A percentile compares a stretch with the other conserved stretches of the same genome.
phyloP scores from a whole-genome alignment of 2,329 filamentous ascomycete species.

The Blastomyces gilchristii region DNA sequence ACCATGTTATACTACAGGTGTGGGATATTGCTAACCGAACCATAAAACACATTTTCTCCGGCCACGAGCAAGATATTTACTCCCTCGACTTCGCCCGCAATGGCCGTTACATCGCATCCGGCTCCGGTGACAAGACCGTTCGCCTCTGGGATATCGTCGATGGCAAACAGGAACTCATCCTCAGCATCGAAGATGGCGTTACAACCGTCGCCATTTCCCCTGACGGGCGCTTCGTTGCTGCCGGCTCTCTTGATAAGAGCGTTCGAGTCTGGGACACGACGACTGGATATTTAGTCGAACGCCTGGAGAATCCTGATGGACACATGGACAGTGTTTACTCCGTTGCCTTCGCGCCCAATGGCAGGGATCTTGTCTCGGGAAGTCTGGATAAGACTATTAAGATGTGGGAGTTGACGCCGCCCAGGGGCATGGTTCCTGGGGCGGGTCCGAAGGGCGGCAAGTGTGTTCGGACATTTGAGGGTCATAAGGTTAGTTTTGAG shows the following conservation, averaged over 20 bases:
- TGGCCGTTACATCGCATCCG: slow-evolving; percentile 87
- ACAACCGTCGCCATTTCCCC: slow-evolving; percentile 96
- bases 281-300: slow-evolving; percentile 75
- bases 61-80: slow-evolving; percentile 98
- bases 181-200: slow-evolving; percentile 92
- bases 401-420: slow-evolving; percentile 87
- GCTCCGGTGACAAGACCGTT: slow-evolving; percentile 87
- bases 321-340: slow-evolving; percentile 97
- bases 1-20: slow-evolving; percentile 46
- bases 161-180: slow-evolving; percentile 67
- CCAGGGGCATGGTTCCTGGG: slow-evolving; percentile 55
- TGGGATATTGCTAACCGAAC: slow-evolving; percentile 82
- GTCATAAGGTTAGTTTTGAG: slow-evolving; percentile 62
- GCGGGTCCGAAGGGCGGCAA: slow-evolving; percentile 71
- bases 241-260: slow-evolving; percentile 92
- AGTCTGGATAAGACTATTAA: slow-evolving; percentile 98
- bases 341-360: slow-evolving; percentile 89
- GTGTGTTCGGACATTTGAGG: slow-evolving; percentile 93
- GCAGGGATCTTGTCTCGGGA: slow-evolving; percentile 84
- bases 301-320: slow-evolving; percentile 82
- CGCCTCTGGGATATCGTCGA: slow-evolving; percentile 92
- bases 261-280: slow-evolving; percentile 93
- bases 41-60: slow-evolving; percentile 88
- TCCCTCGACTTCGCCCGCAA: slow-evolving; percentile 91
- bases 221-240: slow-evolving; percentile 86